Evolutionary conservation across 768 basidiomycete species (phyloP).

Genomic region (Russula virescens): DNA sequence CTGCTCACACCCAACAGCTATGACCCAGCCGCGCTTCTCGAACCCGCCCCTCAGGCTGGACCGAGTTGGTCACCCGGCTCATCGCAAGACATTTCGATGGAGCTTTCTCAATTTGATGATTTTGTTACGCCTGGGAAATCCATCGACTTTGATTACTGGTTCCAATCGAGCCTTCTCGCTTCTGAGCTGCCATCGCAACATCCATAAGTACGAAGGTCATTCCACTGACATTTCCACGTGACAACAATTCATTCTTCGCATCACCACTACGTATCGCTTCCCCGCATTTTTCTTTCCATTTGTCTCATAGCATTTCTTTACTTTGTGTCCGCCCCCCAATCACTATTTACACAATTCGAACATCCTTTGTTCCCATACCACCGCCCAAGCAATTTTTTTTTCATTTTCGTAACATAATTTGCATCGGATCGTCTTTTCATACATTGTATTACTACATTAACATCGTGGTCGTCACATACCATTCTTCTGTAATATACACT

Average conservation of each 20-base stretch:
- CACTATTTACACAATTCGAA: not conserved
- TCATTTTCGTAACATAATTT: not conserved
- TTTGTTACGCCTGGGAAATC: not conserved
- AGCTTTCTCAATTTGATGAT: too few relatives aligned
- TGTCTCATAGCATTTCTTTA: too few relatives aligned
- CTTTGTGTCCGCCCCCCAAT: not conserved
- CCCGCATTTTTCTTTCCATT: too few relatives aligned
- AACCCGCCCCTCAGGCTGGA: too few relatives aligned
- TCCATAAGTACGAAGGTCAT: not conserved
- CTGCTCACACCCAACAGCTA: not conserved
- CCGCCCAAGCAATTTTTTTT: not conserved
- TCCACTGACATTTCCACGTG: too few relatives aligned
- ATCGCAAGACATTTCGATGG: too few relatives aligned
- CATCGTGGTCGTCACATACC: not conserved
- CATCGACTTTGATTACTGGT: not conserved
- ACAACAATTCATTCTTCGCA: not conserved
- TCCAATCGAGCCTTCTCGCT: not conserved
- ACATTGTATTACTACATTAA: not conserved
- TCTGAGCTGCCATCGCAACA: not conserved
- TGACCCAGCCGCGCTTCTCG: not conserved
- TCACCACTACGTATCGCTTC: not conserved
- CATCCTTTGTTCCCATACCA: not conserved
- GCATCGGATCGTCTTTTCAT: not conserved
- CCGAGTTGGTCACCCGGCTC: too few relatives aligned
- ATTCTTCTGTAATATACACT: constrained; percentile 3